Evolutionary conservation across 1,139 yeast genomes (phyloP), one percentile per base, ranked within the genome.

Genomic region (Taphrina communis): DNA sequence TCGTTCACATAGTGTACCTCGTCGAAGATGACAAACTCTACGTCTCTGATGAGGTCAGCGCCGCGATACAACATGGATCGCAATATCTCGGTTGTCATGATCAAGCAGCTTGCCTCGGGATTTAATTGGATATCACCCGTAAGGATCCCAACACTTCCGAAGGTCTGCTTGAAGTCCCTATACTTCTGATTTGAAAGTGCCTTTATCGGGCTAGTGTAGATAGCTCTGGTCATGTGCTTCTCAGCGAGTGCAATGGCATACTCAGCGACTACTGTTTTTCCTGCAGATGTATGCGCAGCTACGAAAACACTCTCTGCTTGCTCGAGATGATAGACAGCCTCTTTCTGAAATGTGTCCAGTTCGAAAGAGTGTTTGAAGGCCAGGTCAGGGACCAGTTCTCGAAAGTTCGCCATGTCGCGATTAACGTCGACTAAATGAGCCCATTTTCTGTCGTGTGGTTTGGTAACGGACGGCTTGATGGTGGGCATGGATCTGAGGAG

Each of bases 121-220:
- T 95, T 95, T 72, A 95, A 93, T 73, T 94, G 97, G 38, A 95
- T 98, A 81, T 94, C 99, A 76, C 99, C 99, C 0, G 99, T 94
- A 78, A 94, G 88, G 70, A 94, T 83, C 41, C 99, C 99, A 48
- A 95, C 96, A 75, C 93, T 98, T 85, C 85, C 86, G 76, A 91
- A 94, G 58, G 87, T 88, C 75, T 87, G 93, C 76, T 86, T 88
- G 78, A 88, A 89, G 76, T 94, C 99, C 77, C 99, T 84, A 75
- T 92, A 94, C 76, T 94, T 94, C 78, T 94, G 99, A 77, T 92
- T 92, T 19, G 96, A 89, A 73, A 92, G 81, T 0, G 97, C 97
- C 76, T 92, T 92, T 74, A 92, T 92, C 5, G 97, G 97, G 0
- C 97, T 91, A 0, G 97, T 92, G 76, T 92, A 92, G 65, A 92